A percentile compares a stretch with the other conserved stretches of the same genome.
Evolutionary conservation across 2,329 filamentous ascomycete species (phyloP).

Genomic region (Lachnellula cervina): DNA sequence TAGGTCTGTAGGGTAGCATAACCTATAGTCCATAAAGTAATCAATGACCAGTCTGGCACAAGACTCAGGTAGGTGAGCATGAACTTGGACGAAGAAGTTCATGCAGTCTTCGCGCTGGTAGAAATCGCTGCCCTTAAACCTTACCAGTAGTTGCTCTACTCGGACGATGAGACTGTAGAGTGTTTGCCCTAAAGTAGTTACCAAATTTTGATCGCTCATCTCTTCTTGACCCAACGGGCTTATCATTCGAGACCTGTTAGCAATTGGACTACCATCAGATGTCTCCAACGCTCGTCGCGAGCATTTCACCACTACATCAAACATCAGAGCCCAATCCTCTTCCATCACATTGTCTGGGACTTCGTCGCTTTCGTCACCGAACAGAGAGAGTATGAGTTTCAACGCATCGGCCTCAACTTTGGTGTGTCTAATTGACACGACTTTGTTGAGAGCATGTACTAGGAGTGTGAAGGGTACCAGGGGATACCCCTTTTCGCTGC

Average conservation of each 20-base stretch:
- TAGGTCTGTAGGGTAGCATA: conserved; percentile 66
- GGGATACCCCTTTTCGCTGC: conserved; percentile 55
- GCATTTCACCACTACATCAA: conserved; percentile 56
- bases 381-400: conserved; percentile 47
- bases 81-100: conserved; percentile 59
- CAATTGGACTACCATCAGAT: conserved; percentile 24
- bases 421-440: conserved; percentile 34
- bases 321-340: conserved; percentile 60
- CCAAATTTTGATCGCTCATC: conserved; percentile 16
- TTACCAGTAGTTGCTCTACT: conserved; percentile 33
- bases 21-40: conserved; percentile 64
- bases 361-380: conserved; percentile 46
- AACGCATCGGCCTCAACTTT: conserved; percentile 32
- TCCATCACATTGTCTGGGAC: conserved; percentile 55
- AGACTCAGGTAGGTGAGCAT: conserved; percentile 58
- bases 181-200: conserved; percentile 25
- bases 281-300: conserved; percentile 29
- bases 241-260: conserved; percentile 16
- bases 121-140: conserved; percentile 44
- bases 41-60: conserved; percentile 60
- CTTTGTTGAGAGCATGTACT: conserved; percentile 51
- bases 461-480: conserved; percentile 54
- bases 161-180: conserved; percentile 28
- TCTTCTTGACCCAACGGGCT: conserved; percentile 23
- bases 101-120: conserved; percentile 63